Conservation (phyloP, 163 green algal genomes). For the Scenedesmus sp. region DNA sequence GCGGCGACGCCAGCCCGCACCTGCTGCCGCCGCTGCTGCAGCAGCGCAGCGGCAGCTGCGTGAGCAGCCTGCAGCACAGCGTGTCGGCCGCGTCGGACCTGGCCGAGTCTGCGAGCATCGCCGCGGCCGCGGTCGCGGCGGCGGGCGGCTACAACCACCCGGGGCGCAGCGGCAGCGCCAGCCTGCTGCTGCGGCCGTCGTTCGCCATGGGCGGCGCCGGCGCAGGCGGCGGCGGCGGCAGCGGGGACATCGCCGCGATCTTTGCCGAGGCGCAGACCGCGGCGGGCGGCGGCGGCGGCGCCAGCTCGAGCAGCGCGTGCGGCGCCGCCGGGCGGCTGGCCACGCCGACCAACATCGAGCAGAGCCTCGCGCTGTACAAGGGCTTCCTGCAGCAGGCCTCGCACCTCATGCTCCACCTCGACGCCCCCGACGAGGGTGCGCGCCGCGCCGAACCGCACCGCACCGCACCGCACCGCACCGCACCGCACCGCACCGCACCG, state of each 20-base stretch:
- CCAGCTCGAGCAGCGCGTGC: neutral
- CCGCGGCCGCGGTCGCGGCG: no score
- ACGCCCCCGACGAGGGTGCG: neutral
- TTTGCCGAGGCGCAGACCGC: neutral
- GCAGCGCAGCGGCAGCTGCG: no score
- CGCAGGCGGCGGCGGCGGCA: neutral
- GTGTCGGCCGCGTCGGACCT: no score
- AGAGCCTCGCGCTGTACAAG: slow-evolving; percentile 36
- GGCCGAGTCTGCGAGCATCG: no score
- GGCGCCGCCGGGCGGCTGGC: neutral
- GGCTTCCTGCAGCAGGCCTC: slow-evolving; percentile 24
- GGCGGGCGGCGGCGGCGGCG: neutral
- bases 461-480: neutral
- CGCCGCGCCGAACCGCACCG: no score
- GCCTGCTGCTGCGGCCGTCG: neutral
- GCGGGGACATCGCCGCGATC: no score
- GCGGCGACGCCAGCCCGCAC: no score
- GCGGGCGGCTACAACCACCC: no score
- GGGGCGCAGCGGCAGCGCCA: slow-evolving; percentile 15
- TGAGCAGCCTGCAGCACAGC: no score
- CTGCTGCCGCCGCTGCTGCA: no score
- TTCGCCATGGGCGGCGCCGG: neutral
- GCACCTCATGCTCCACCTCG: neutral
- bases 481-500: neutral
- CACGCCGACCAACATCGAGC: slow-evolving; percentile 12